phyloP scores from a whole-genome alignment of 2,329 filamentous ascomycete species.

The Penicillium sp. region DNA sequence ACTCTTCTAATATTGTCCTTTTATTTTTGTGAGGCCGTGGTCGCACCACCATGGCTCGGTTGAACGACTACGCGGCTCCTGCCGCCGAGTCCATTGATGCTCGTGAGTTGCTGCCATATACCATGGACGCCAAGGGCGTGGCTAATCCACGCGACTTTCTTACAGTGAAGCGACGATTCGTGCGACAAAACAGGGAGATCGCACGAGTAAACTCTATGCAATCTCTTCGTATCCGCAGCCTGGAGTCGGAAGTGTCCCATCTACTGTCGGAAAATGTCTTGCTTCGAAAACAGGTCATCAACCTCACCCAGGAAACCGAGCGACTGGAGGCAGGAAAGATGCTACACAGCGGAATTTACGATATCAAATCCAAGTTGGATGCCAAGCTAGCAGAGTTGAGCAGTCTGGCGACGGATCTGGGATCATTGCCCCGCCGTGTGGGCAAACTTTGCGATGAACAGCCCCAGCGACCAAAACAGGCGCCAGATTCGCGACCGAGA shows the following conservation, averaged over 20 bases:
- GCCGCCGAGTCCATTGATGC: slow-evolving; percentile 49
- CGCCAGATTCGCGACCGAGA: slow-evolving; percentile 17
- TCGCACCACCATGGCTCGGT: slow-evolving; percentile 45
- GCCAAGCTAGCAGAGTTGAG: slow-evolving; percentile 58
- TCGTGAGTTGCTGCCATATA: slow-evolving; percentile 36
- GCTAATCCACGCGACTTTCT: neutral
- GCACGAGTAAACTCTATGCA: slow-evolving; percentile 65
- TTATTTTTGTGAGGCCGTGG: neutral
- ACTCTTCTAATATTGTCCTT: neutral
- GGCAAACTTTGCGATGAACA: slow-evolving; percentile 20
- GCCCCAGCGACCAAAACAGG: slow-evolving; percentile 14
- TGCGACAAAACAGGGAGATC: slow-evolving; percentile 67
- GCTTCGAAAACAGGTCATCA: slow-evolving; percentile 60
- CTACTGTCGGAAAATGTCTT: slow-evolving; percentile 62
- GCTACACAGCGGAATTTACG: slow-evolving; percentile 50
- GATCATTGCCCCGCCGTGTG: slow-evolving; percentile 40
- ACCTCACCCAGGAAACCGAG: slow-evolving; percentile 57
- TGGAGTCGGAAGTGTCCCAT: slow-evolving; percentile 63
- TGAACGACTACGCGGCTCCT: slow-evolving; percentile 49
- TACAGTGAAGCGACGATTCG: slow-evolving; percentile 63
- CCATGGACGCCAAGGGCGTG: neutral
- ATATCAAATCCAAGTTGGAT: slow-evolving; percentile 57
- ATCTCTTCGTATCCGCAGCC: slow-evolving; percentile 62
- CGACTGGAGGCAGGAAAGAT: slow-evolving; percentile 47
- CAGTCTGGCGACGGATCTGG: slow-evolving; percentile 56